Percentiles rank a stretch among this genome's conserved stretches.
Evolutionary conservation across 2,329 filamentous ascomycete genomes (phyloP).

Genomic region (Talaromyces islandicus): DNA sequence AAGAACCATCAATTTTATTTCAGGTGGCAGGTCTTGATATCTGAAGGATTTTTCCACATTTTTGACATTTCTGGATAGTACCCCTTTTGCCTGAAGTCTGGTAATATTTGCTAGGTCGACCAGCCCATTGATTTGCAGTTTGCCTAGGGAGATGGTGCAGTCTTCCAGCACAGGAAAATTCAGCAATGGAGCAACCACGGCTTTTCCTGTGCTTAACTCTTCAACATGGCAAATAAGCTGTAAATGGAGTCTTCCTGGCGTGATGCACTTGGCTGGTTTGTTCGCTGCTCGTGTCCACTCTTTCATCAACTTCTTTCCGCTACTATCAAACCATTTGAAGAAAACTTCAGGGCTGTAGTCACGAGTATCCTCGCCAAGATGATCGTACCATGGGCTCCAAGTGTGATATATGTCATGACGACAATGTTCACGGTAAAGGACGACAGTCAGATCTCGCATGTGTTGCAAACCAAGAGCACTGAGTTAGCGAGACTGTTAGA

Average conservation of each 20-base stretch:
- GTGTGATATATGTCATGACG: accelerated
- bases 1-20: neutral
- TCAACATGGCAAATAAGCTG: neutral
- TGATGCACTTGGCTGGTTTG: neutral
- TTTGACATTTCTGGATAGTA: neutral
- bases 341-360: too few relatives aligned
- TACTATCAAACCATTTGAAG: too few relatives aligned
- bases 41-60: neutral
- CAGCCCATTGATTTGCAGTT: neutral
- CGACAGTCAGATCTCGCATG: neutral
- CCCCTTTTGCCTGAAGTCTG: neutral
- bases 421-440: neutral
- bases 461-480: neutral
- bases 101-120: neutral
- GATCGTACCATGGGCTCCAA: too few relatives aligned
- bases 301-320: neutral
- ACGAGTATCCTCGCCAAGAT: too few relatives aligned
- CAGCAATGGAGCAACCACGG: neutral
- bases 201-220: neutral
- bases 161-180: neutral
- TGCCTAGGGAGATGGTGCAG: neutral
- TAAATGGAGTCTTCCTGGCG: neutral
- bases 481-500: neutral
- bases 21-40: neutral
- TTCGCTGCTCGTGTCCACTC: neutral